Conservation (phyloP, 345 rosid species). For the Trapa bicornis region DNA sequence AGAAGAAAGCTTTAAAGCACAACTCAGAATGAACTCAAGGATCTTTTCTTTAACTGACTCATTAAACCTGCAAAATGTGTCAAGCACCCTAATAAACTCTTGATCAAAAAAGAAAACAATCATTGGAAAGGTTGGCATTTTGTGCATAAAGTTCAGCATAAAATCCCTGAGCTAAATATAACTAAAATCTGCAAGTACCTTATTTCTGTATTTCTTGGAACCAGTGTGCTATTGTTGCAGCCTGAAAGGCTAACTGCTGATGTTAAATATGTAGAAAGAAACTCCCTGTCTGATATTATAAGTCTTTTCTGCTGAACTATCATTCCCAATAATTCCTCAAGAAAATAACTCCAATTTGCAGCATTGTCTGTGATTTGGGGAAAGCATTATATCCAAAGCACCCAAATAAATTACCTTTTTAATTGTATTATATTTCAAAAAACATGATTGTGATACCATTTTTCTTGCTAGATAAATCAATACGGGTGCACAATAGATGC, state of each 20-base stretch:
- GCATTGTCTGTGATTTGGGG: slow-evolving; percentile 44
- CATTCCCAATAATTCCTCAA: slow-evolving; percentile 56
- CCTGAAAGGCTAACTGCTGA: slow-evolving; percentile 50
- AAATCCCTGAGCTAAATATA: background rate
- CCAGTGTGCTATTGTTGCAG: slow-evolving; percentile 34
- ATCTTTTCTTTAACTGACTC: slow-evolving; percentile 51
- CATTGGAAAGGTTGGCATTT: background rate
- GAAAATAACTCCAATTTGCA: slow-evolving; percentile 53
- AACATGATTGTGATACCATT: slow-evolving; percentile 38
- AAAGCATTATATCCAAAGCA: background rate
- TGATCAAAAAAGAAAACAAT: background rate
- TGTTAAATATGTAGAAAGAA: slow-evolving; percentile 64
- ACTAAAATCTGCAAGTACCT: slow-evolving; percentile 29
- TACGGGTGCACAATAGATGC: slow-evolving; percentile 32
- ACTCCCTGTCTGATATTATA: slow-evolving; percentile 61
- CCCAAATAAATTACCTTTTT: background rate
- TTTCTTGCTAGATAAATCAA: slow-evolving; percentile 65
- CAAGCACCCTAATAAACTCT: background rate
- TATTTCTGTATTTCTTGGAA: slow-evolving; percentile 50
- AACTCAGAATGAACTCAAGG: slow-evolving; percentile 44
- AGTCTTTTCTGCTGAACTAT: slow-evolving; percentile 67
- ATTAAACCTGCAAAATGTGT: slow-evolving; percentile 45
- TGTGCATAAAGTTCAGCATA: background rate
- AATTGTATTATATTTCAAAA: background rate
- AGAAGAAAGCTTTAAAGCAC: slow-evolving; percentile 42